Conservation (phyloP, 2,329 filamentous ascomycete genomes). For the Xylariaceae sp. region DNA sequence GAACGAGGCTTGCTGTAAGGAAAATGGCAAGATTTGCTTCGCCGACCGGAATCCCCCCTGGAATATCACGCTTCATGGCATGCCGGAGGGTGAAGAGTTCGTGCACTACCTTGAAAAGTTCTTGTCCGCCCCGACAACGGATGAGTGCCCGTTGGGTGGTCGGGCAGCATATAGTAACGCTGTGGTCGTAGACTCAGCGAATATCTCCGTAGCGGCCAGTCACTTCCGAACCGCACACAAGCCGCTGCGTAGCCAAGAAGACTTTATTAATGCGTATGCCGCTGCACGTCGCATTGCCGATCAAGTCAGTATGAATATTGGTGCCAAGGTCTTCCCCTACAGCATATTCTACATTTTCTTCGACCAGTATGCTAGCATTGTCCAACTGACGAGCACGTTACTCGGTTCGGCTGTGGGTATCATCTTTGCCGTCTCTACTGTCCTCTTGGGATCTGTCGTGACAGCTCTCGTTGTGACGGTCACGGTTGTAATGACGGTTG, state of each 20-base stretch:
- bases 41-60: slow-evolving; percentile 69
- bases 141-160: slow-evolving; percentile 81
- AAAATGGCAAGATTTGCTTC: slow-evolving; percentile 71
- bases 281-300: slow-evolving; percentile 82
- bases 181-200: slow-evolving; percentile 67
- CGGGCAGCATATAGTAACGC: slow-evolving; percentile 82
- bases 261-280: slow-evolving; percentile 89
- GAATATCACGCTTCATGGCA: slow-evolving; percentile 84
- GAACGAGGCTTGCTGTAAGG: slow-evolving; percentile 67
- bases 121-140: slow-evolving; percentile 71
- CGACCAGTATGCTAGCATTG: slow-evolving; percentile 87
- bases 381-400: slow-evolving; percentile 70
- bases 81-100: slow-evolving; percentile 93
- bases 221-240: slow-evolving; percentile 91
- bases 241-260: slow-evolving; percentile 77
- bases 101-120: slow-evolving; percentile 79
- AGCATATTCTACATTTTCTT: slow-evolving; percentile 99
- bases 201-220: slow-evolving; percentile 66
- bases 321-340: slow-evolving; percentile 87
- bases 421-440: slow-evolving; percentile 72
- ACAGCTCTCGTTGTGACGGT: slow-evolving; percentile 78
- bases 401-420: slow-evolving; percentile 78
- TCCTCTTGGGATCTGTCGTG: slow-evolving; percentile 75
- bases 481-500: slow-evolving; percentile 87
- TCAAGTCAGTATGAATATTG: slow-evolving; percentile 65